phyloP scores from a whole-genome alignment of 2,329 filamentous ascomycete species.

The Fusarium continuum region DNA sequence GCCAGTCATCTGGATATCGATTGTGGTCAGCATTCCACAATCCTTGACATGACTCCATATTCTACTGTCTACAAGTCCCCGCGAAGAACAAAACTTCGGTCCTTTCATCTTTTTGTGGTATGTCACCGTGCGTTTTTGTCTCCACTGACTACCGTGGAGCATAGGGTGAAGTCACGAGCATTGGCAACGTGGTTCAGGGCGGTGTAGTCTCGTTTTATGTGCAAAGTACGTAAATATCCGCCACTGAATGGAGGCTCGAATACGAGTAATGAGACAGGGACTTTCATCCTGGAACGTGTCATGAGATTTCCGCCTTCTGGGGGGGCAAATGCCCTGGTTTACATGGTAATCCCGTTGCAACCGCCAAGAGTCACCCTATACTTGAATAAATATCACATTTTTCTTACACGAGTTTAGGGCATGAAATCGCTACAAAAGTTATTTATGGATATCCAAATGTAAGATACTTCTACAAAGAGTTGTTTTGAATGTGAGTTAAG shows the following conservation, averaged over 20 bases:
- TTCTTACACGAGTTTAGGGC: too few relatives aligned
- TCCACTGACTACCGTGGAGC: neutral
- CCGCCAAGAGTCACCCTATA: neutral
- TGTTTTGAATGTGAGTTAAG: too few relatives aligned
- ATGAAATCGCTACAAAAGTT: too few relatives aligned
- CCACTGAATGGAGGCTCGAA: neutral
- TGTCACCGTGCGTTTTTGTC: neutral
- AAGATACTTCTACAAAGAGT: too few relatives aligned
- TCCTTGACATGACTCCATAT: neutral
- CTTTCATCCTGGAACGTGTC: neutral
- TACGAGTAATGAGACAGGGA: neutral
- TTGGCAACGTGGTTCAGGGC: neutral
- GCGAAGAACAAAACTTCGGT: neutral
- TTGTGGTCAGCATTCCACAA: neutral
- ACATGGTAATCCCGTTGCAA: too few relatives aligned
- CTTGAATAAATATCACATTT: neutral
- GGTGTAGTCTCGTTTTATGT: neutral
- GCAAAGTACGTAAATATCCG: neutral
- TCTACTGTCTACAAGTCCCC: neutral
- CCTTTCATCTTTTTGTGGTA: neutral
- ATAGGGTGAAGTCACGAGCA: neutral
- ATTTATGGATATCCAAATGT: too few relatives aligned
- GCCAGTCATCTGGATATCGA: neutral
- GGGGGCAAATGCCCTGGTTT: neutral
- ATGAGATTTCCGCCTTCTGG: neutral